Conservation (phyloP, 305 asterid species). For the Fraxinus sp. region DNA sequence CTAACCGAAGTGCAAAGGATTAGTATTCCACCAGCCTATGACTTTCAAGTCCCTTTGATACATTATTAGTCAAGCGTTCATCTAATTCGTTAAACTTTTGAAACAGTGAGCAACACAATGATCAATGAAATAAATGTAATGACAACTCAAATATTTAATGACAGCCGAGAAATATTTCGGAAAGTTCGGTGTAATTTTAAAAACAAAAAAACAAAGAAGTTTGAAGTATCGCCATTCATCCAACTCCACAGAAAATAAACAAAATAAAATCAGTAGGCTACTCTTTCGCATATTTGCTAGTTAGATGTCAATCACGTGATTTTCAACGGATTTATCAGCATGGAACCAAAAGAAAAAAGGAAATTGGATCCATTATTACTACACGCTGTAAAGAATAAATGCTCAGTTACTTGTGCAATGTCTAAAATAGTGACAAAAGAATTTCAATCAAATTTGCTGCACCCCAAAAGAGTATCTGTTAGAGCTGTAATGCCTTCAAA, state of each 20-base stretch:
- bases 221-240: neutral
- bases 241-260: neutral
- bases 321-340: neutral
- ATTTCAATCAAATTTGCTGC: conserved; percentile 21
- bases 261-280: neutral
- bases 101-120: neutral
- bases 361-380: conserved; percentile 8
- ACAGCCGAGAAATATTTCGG: neutral
- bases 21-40: too few species aligned
- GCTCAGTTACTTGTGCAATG: neutral
- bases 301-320: neutral
- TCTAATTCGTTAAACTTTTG: neutral
- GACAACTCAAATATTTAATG: neutral
- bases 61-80: neutral
- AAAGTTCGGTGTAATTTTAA: neutral
- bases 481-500: conserved; percentile 35
- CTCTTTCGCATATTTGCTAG: neutral
- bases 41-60: too few species aligned
- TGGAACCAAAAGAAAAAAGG: neutral
- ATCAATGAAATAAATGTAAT: neutral
- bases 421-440: conserved; percentile 12
- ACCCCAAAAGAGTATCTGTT: conserved; percentile 19
- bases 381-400: neutral
- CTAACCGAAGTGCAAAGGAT: too few species aligned
- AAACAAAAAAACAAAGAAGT: neutral